Base-by-base conservation (phyloP, 1,284 basidiomycete genomes). In the Fomes fomentarius region DNA sequence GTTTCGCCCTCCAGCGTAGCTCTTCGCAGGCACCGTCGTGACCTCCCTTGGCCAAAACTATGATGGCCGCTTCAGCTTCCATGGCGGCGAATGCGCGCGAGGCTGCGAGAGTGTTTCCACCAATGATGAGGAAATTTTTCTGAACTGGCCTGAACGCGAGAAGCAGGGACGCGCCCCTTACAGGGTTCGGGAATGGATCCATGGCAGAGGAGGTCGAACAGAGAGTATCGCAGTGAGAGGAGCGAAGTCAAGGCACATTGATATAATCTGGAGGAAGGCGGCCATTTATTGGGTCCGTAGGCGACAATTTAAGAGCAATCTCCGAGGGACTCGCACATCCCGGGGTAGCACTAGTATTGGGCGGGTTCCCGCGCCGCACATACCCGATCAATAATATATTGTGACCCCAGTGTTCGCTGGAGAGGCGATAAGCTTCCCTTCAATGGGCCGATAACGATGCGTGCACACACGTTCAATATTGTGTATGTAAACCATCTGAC, bases 11-110 rank as follows among this genome's bases (percentile, higher is more conserved):
- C 80, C 84, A 90, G 65, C 72, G 75, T 4, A 94, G 68, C 66
- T 97, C 94, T 2, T 89, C 84, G 69, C 89, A 90, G 2, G 84
- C 79, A 11, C 64, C 69, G 0, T 68, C 60, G 0, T 73, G 42
- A 8, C 81, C 80, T 0, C 80, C 84, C 26, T 71, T 76, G 0
- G 76, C 76, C 2, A 93, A 69, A 24, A 97, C 74, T 26, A 89
- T 71, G 26, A 96, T 94, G 11, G 69, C 66, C 1, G 91, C 87
- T 52, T 89, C 89, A 0, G 94, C 90, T 68, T 96, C 93, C 38
- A 96, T 80, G 4, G 92, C 87, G 2, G 89, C 77, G 64, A 91
- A 91, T 5, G 90, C 87, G 34, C 95, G 83, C 22, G 84, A 83
- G 0, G 94, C 93, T 0, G 94, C 93, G 1, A 97, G 80, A 12